Evolutionary conservation across 345 rosid genomes (phyloP).

Genomic region (Dipteronia dyeriana): DNA sequence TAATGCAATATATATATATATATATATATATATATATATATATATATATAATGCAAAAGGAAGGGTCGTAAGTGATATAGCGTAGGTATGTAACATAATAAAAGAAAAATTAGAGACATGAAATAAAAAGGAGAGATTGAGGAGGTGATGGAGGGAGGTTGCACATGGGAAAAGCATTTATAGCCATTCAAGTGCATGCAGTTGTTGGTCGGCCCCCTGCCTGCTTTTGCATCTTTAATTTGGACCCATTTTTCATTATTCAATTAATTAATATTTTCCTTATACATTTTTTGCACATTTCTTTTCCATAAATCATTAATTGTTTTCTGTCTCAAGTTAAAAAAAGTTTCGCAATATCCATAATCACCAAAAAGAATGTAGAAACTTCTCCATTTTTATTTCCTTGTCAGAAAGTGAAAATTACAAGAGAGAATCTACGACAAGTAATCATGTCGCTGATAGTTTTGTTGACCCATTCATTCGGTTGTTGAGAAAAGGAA

Average conservation of each 20-base stretch:
- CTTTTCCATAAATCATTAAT: neutral
- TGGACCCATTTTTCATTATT: conserved; percentile 28
- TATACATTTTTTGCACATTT: too few relatives aligned
- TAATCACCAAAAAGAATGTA: too few relatives aligned
- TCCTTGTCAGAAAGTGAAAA: neutral
- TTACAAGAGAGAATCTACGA: neutral
- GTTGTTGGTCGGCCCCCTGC: conserved; percentile 27
- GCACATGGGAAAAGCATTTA: conserved; percentile 72
- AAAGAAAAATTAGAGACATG: neutral
- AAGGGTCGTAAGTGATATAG: too few relatives aligned
- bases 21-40: too few relatives aligned
- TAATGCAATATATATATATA: too few relatives aligned
- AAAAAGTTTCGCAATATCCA: too few relatives aligned
- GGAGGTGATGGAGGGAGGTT: conserved; percentile 22
- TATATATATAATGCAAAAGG: too few relatives aligned
- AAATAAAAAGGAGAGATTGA: neutral
- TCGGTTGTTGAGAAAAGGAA: too few relatives aligned
- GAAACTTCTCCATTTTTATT: too few relatives aligned
- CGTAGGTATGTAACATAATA: too few relatives aligned
- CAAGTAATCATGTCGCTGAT: too few relatives aligned
- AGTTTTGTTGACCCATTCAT: neutral
- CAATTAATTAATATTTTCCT: too few relatives aligned
- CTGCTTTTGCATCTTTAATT: conserved; percentile 31
- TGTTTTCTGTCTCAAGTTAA: neutral
- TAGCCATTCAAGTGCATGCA: conserved; percentile 59